Evolutionary conservation across 78 protist species (phyloP), one percentile per base, ranked within the genome.

Genomic region (Bigelowiella natans): DNA sequence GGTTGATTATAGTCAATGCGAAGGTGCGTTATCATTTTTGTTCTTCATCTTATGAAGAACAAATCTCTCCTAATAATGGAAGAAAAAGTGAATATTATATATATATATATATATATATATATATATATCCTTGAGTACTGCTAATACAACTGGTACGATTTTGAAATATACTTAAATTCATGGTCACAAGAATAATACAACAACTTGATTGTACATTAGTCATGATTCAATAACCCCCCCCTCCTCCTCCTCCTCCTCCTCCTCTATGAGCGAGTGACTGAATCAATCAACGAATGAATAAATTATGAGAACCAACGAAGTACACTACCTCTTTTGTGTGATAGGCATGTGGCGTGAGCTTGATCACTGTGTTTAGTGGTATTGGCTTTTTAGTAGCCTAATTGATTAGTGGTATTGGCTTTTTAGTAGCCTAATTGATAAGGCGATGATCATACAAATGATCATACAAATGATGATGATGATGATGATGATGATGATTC

Each of bases 351-450:
- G 96, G 96, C 1, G 93, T 88, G n/a, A 95, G 89, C 88, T 95
- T 91, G 85, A 95, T 82, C 82, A 96, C 88, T 18, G 96, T 94
- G 83, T 96, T 96, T 37, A 96, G 93, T 2, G 95, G 95, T 0
- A 94, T 89, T 31, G 92, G 73, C 18, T 51, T 51, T 51, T 26
- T 51, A 18, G 73, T 51, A 7, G 73, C 73, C 73, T 51, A 18
- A n/a, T n/a, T 94, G 83, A 95, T 96, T 37, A 96, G 93, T 2
- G 95, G 95, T 0, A 94, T 89, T 31, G 92, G 73, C 18, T 51
- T 51, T 51, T 26, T 51, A 18, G 73, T 51, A 7, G 73, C 73
- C 73, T 51, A 18, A n/a, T n/a, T 94, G 83, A 95, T 96, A 37
- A 96, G 93, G n/a, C n/a, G n/a, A n/a, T n/a, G n/a, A n/a, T n/a